These are phyloP conservation scores for Cordyceps cicadae DNA, from an alignment of 2,329 filamentous ascomycete species.

Conservation along the genomic window DNA sequence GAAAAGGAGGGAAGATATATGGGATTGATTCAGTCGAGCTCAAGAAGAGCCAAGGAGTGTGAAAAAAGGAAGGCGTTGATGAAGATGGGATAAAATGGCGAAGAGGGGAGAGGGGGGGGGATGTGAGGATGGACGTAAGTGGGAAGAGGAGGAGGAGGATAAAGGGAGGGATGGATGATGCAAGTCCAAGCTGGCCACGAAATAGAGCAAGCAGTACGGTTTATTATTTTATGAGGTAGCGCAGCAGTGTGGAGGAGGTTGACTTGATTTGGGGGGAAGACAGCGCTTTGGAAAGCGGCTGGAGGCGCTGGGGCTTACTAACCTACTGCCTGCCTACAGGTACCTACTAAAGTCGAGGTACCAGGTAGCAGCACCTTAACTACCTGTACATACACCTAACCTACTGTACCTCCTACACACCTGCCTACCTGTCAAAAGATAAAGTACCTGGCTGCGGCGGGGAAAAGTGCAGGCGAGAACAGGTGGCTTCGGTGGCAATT, in stretches of 20 bases:
- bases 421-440: no score
- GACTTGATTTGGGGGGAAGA: neutral
- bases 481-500: neutral
- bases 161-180: conserved; percentile 11
- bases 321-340: no score
- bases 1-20: conserved; percentile 29
- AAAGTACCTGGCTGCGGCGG: neutral
- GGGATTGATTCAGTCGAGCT: conserved; percentile 21
- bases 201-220: neutral
- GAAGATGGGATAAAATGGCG: conserved; percentile 8
- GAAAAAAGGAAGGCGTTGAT: conserved; percentile 25
- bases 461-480: neutral
- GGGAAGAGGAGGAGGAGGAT: conserved; percentile 2
- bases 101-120: neutral
- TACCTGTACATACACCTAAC: no score
- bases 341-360: no score
- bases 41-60: conserved; percentile 30
- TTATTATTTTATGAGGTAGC: neutral
- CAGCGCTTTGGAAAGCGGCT: neutral
- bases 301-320: neutral
- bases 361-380: no score
- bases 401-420: no score
- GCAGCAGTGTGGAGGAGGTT: neutral
- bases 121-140: neutral
- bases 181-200: neutral